These are phyloP conservation scores for Pyronema omphalodes DNA, from an alignment of 495 filamentous ascomycete genomes.

Conservation along the genomic window DNA sequence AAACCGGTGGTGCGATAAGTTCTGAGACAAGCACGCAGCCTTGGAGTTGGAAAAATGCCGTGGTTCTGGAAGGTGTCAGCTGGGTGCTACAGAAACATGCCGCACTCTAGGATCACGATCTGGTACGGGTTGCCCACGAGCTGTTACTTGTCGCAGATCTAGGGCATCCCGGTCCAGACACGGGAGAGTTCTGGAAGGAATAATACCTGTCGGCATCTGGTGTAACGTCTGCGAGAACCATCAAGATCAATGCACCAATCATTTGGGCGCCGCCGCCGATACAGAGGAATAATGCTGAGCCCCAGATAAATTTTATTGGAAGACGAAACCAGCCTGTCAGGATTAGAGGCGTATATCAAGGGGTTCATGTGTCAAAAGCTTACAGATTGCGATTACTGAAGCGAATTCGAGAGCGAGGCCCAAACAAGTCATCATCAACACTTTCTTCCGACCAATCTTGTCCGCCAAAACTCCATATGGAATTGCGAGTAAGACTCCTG, in stretches of 20 bases:
- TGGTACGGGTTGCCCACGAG: too few species aligned
- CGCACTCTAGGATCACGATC: too few species aligned
- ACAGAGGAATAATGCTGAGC: background rate
- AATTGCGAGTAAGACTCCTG: background rate
- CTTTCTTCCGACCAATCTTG: background rate
- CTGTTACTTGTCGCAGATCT: too few species aligned
- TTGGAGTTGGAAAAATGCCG: slow-evolving; percentile 7
- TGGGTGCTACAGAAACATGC: too few species aligned
- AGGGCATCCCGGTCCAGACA: background rate
- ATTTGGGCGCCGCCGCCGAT: slow-evolving; percentile 5
- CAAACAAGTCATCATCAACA: background rate
- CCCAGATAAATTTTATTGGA: slow-evolving; percentile 3
- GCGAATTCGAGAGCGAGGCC: background rate
- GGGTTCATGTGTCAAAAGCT: background rate
- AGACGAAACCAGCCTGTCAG: slow-evolving; percentile 1
- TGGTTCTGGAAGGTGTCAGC: background rate
- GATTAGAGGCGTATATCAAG: too few species aligned
- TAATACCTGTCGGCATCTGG: background rate
- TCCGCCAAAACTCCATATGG: slow-evolving; percentile 3
- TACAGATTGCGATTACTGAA: background rate
- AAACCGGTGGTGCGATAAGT: slow-evolving; percentile 4
- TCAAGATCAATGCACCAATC: slow-evolving; percentile 6
- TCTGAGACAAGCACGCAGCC: slow-evolving; percentile 2
- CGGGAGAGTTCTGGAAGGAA: background rate
- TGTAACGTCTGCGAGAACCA: slow-evolving; percentile 8